Evolutionary conservation across 2,329 filamentous ascomycete species (phyloP), one percentile per base, ranked within the genome.

Genomic region (Ophiocordyceps sinensis): DNA sequence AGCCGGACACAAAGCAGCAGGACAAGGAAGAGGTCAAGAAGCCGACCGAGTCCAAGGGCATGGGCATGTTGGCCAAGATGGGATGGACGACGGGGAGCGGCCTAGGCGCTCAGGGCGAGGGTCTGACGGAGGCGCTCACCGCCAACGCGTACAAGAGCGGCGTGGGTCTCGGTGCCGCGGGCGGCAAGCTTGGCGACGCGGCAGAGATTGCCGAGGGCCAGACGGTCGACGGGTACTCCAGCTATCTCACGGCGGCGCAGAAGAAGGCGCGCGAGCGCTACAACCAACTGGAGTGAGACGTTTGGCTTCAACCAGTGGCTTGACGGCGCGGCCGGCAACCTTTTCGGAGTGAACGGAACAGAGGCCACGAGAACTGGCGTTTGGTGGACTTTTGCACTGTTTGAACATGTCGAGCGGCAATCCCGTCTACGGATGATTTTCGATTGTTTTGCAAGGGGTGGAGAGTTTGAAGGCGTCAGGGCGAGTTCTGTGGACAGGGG

Each of bases 11-110:
- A 12, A 46, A 46, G 3, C 37, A 44, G 13, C 23, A 47, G 9
- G 49, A 35, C 14, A 43, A 51, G 21, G 51, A 55, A 5, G 50
- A 50, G 13, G 39, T 36, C 3, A 44, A 49, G 7, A 44, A 44
- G 12, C 41, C 51, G 3, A 37, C 44, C 11, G 54, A 53, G 28
- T 77, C 75, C 30, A 83, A 80, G 56, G 79, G 79, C 12, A 77
- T 77, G 0, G 74, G 75, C 3, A 67, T 85, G 53, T 64, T 85
- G 32, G 75, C 77, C 32, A 85, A 84, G 64, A 82, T 83, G 75
- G 81, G 81, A 23, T 85, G 79, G 79, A 75, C 64, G 19, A 65
- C 69, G 1, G 80, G 81, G 9, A 67, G 71, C 43, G 79, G 81
- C 0, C 64, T 85, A 4, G 81, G 81, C 2, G 76, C 72, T 0